phyloP scores from a whole-genome alignment of 192 early-diverging fungal genomes.

The Coemansia sp. region DNA sequence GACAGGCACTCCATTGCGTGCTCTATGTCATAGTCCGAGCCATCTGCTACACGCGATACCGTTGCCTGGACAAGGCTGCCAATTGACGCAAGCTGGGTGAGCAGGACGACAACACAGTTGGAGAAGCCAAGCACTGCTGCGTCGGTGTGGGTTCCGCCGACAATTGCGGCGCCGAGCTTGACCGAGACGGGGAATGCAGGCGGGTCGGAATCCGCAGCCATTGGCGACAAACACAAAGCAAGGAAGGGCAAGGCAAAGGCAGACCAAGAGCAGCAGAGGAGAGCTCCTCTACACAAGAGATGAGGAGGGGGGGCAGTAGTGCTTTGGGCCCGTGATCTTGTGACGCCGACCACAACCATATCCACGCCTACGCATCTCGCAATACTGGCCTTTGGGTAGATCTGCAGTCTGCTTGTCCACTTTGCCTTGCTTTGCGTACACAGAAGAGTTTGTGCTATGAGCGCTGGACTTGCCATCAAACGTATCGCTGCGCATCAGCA shows the following conservation, averaged over 20 bases:
- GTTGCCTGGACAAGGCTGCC: slow-evolving; percentile 24
- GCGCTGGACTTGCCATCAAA: slow-evolving; percentile 23
- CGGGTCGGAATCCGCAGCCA: not conserved
- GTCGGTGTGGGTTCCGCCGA: slow-evolving; percentile 35
- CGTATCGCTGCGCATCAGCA: slow-evolving; percentile 37
- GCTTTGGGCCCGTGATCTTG: no score
- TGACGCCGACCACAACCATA: no score
- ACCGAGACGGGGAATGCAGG: slow-evolving; percentile 19
- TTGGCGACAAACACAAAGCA: not conserved
- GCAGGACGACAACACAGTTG: slow-evolving; percentile 33
- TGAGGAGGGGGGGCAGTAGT: no score
- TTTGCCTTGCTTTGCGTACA: no score
- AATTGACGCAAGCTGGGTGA: slow-evolving; percentile 34
- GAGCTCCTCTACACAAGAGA: no score
- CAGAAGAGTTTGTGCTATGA: no score
- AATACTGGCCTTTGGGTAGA: no score
- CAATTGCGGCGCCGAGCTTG: slow-evolving; percentile 17
- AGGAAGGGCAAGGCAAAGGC: no score
- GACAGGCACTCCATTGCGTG: slow-evolving; percentile 2
- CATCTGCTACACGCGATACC: not conserved
- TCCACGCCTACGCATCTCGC: no score
- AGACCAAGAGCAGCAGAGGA: no score
- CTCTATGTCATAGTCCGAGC: slow-evolving; percentile 1
- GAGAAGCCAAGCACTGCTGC: slow-evolving; percentile 37
- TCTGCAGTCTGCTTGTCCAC: no score